Evolutionary conservation across 2,329 filamentous ascomycete genomes (phyloP), one percentile per base, ranked within the genome.

Genomic region (Hymenoscyphus scutula): DNA sequence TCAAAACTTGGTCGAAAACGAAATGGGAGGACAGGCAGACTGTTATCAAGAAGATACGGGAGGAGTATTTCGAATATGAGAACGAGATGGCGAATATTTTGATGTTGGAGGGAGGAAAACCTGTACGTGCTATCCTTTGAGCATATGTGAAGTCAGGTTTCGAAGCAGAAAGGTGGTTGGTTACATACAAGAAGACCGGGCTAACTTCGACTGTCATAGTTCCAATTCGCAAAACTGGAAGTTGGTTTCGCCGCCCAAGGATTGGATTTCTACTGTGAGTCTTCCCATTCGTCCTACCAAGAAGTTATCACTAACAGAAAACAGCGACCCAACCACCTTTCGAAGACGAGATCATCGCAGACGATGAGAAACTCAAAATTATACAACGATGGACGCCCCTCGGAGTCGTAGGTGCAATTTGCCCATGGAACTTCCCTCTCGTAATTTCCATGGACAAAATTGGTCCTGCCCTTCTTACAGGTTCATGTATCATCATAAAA

Each of bases 341-440:
- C 32, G 58, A 51, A 27, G 58, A 62, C n/a, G 65, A 68, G 53
- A 60, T 66, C 5, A 58, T 68, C 29, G 59, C 65, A 53, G 66
- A 69, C 48, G 60, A 61, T 17, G 37, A 59, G 6, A 58, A 67
- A 3, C 58, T 67, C 29, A 81, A 51, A 67, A 81, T 62, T 73
- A 83, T 60, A 19, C 76, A 76, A 2, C 79, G 76, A 2, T 78
- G 79, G 67, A 72, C 73, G 23, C 81, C 82, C 0, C 75, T 83
- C 45, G 82, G 82, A 37, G 77, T 82, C 4, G 76, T 79, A 1
- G 82, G 77, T 13, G 84, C 80, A 62, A 86, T 87, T 67, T 81
- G 82, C 27, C 84, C 84, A 0, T 87, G 85, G 84, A 87, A 87
- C 71, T 87, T 80, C 67, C 80, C 80, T 1, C 67, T 81, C 30